These are phyloP conservation scores for Irpex sp. DNA, from an alignment of 1,284 basidiomycete genomes.

Conservation along the genomic window DNA sequence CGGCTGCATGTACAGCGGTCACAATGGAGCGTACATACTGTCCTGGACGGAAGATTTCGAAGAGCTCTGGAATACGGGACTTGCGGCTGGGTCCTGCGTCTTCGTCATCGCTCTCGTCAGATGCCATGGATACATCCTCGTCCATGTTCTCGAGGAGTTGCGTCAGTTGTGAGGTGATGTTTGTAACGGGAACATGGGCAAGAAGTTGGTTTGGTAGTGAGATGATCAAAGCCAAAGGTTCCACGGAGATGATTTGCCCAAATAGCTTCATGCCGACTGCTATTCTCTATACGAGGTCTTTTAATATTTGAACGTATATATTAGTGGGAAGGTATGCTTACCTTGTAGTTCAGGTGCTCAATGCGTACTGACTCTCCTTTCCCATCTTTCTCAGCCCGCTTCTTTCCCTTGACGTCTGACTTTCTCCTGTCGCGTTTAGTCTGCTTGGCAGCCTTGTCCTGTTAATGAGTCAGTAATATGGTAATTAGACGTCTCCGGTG, in stretches of 20 bases:
- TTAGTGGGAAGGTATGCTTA: conserved; percentile 26
- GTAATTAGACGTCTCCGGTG: background rate
- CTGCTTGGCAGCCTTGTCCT: conserved; percentile 31
- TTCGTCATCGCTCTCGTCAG: conserved; percentile 43
- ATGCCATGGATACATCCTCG: conserved; percentile 43
- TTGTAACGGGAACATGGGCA: conserved; percentile 93
- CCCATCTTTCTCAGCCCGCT: conserved; percentile 29
- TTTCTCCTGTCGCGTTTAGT: conserved; percentile 50
- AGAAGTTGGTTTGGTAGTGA: conserved; percentile 95
- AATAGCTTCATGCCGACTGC: conserved; percentile 84
- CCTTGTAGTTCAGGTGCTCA: conserved; percentile 95
- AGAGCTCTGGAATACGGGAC: conserved; percentile 59
- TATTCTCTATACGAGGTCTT: conserved; percentile 56
- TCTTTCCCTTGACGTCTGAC: conserved; percentile 39
- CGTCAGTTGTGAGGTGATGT: conserved; percentile 87
- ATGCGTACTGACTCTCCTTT: conserved; percentile 56
- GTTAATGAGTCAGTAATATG: conserved; percentile 17
- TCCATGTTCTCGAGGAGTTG: conserved; percentile 61
- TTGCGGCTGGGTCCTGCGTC: conserved; percentile 25
- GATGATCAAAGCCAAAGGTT: conserved; percentile 88
- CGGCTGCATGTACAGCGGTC: conserved; percentile 57
- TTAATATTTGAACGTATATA: background rate
- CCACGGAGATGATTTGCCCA: conserved; percentile 82
- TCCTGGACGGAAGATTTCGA: conserved; percentile 77
- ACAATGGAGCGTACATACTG: conserved; percentile 87